Percentiles rank a stretch among this genome's conserved stretches.
phyloP scores from a whole-genome alignment of 2,329 filamentous ascomycete species.

The Falciphora oryzae region DNA sequence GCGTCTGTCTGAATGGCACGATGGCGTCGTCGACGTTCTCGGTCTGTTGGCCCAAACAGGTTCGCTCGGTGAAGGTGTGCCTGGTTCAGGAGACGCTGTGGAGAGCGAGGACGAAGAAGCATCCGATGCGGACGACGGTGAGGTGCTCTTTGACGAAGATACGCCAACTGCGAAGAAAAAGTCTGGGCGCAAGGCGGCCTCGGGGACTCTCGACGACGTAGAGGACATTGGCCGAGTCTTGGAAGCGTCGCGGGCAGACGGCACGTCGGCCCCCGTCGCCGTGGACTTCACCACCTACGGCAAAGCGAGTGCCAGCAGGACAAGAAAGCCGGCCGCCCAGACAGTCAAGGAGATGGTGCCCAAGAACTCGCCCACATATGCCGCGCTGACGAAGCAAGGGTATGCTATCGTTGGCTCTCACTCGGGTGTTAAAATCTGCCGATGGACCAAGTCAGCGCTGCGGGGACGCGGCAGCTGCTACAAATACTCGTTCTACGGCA shows the following conservation, averaged over 20 bases:
- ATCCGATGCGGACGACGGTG: slow-evolving; percentile 53
- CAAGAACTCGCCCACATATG: slow-evolving; percentile 80
- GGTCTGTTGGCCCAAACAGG: slow-evolving; percentile 55
- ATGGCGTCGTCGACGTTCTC: slow-evolving; percentile 68
- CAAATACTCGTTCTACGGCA: slow-evolving; percentile 97
- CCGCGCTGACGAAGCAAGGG: slow-evolving; percentile 88
- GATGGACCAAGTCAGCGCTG: slow-evolving; percentile 96
- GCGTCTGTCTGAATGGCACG: slow-evolving; percentile 70
- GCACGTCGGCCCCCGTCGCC: slow-evolving; percentile 51
- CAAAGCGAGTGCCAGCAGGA: slow-evolving; percentile 35
- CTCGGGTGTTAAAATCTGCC: slow-evolving; percentile 94
- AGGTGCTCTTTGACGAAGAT: slow-evolving; percentile 43
- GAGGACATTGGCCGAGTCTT: slow-evolving; percentile 74
- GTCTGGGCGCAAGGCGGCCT: slow-evolving; percentile 17
- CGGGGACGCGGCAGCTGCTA: slow-evolving; percentile 93
- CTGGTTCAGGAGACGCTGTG: slow-evolving; percentile 73
- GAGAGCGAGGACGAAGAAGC: slow-evolving; percentile 80
- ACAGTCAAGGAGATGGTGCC: slow-evolving; percentile 89
- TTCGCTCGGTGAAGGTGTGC: slow-evolving; percentile 57
- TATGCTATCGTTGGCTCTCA: slow-evolving; percentile 94
- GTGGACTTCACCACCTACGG: slow-evolving; percentile 81
- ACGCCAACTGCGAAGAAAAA: slow-evolving; percentile 32
- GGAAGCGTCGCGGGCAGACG: slow-evolving; percentile 36
- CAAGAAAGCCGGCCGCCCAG: slow-evolving; percentile 37
- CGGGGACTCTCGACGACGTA: slow-evolving; percentile 60